Percentiles rank a stretch among this genome's conserved stretches.
These are phyloP conservation scores for Pyricularia grisea DNA, from an alignment of 2,329 filamentous ascomycete species.

Conservation along the genomic window DNA sequence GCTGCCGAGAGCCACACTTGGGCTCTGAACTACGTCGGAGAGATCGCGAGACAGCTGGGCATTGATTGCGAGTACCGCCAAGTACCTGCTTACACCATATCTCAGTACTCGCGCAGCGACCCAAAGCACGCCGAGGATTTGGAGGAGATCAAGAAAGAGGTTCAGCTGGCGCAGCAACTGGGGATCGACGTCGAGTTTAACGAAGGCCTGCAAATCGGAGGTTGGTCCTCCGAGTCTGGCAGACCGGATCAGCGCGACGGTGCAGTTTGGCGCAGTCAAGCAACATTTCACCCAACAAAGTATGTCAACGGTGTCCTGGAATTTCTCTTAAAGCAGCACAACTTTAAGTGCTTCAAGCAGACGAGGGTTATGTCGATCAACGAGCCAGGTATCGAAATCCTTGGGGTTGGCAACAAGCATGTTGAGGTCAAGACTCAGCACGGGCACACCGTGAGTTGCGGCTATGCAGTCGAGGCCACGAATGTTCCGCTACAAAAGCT, in stretches of 20 bases:
- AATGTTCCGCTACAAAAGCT: constrained; percentile 47
- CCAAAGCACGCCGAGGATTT: constrained; percentile 34
- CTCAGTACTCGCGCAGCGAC: constrained; percentile 32
- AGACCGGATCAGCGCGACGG: constrained; percentile 40
- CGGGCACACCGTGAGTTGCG: constrained; percentile 35
- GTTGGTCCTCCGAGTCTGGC: constrained; percentile 33
- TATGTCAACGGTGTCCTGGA: constrained; percentile 42
- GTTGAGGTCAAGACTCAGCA: constrained; percentile 35
- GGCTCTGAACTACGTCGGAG: constrained; percentile 40
- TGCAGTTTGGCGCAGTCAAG: constrained; percentile 35
- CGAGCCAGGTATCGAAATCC: constrained; percentile 31
- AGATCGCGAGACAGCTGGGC: constrained; percentile 35
- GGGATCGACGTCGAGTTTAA: constrained; percentile 32
- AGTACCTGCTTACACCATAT: constrained; percentile 38
- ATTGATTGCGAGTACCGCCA: constrained; percentile 48
- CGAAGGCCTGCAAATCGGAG: constrained; percentile 34
- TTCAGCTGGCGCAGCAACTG: constrained; percentile 28
- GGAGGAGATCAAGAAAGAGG: constrained; percentile 33
- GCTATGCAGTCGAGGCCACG: constrained; percentile 42
- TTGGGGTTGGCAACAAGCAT: constrained; percentile 32
- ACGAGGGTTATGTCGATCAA: constrained; percentile 36
- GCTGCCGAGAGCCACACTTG: constrained; percentile 46
- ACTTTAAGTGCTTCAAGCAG: constrained; percentile 42
- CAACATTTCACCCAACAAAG: constrained; percentile 46
- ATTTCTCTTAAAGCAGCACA: constrained; percentile 38